phyloP scores from a whole-genome alignment of 768 basidiomycete species.

The Leccinellum rugosiceps region DNA sequence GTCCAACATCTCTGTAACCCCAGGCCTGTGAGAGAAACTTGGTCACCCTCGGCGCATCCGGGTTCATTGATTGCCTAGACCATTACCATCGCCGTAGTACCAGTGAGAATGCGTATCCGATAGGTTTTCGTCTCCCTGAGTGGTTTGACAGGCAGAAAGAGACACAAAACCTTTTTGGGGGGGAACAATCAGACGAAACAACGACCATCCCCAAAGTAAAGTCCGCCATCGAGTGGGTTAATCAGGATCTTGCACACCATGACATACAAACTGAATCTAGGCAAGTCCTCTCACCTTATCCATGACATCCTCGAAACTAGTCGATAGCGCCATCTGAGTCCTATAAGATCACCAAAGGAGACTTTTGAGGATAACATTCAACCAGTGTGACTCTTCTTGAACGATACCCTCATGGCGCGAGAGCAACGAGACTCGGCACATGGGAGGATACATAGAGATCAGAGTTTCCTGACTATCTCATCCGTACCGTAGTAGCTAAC shows the following conservation, averaged over 20 bases:
- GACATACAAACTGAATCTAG: conserved; percentile 32
- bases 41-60: background rate
- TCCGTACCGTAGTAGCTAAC: background rate
- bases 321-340: background rate
- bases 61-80: background rate
- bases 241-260: conserved; percentile 19
- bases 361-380: background rate
- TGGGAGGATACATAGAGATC: background rate
- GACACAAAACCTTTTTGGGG: conserved; percentile 28
- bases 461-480: background rate
- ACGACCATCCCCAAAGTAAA: conserved; percentile 8
- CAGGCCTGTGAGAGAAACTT: background rate
- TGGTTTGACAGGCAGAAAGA: background rate
- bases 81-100: background rate
- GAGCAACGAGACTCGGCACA: background rate
- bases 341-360: background rate
- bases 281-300: background rate
- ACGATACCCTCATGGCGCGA: background rate
- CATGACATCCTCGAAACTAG: background rate
- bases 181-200: no score
- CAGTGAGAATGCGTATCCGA: background rate
- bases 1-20: background rate
- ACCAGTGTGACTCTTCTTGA: background rate
- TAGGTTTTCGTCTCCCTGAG: background rate
- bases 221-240: conserved; percentile 19